Evolutionary conservation across 169 alveolate species (phyloP), one percentile per base, ranked within the genome.

Genomic region (Plasmodium yoelii): DNA sequence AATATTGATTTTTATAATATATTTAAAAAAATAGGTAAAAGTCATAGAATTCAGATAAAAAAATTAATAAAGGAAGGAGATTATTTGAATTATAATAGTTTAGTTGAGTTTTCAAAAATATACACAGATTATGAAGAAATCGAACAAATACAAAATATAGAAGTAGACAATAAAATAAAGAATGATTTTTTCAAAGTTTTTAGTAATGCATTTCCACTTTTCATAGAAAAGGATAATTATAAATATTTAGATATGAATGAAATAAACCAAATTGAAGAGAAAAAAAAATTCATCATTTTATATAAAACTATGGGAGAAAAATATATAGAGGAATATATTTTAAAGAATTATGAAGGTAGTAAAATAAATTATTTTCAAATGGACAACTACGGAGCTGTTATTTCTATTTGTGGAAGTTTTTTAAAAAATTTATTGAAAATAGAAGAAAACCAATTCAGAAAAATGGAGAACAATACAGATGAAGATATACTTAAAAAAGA

Each of bases 171-270:
- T 53, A 44, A 80, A 22, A 4, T 34, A 34, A 57, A 15, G 19
- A 70, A 80, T 46, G 63, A 39, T 34, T 80, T 80, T 67, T 55
- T 46, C 51, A 34, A 34, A 34, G 22, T 80, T 18, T 80, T 80
- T 44, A 34, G 75, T 53, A 80, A 60, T 34, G 90, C 90, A 65
- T 53, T 44, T 18, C 90, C 90, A 13, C 65, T 80, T 56, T 47
- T 57, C 47, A 80, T 80, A 15, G 65, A 61, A 63, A 64, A 75
- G 34, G 19, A 39, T 24, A 18, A 51, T 53, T 39, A 4, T 57
- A n/a, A 39, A 10, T 80, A 53, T 80, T 63, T 80, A 9, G 90
- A 80, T 59, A 18, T 19, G 8, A 42, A 55, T 55, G 84, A 80
- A 39, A 19, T 65, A 56, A 53, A 55, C 53, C 15, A 19, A 60